A percentile compares a stretch with the other conserved stretches of the same genome.
phyloP scores from a whole-genome alignment of 2,329 filamentous ascomycete genomes.

The Orbilia oligospora region DNA sequence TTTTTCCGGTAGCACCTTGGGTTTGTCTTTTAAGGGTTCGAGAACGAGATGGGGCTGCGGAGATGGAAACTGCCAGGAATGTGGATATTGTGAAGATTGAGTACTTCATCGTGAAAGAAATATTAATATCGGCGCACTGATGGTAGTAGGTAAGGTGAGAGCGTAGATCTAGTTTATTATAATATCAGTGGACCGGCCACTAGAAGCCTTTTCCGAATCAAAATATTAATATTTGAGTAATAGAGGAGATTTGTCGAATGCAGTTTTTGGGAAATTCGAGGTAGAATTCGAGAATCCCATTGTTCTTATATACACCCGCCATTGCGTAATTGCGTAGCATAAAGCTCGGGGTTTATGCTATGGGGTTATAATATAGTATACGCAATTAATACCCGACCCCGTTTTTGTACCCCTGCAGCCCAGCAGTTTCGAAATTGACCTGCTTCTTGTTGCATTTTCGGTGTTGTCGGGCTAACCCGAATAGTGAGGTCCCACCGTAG shows the following conservation, averaged over 20 bases:
- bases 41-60: not conserved
- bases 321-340: not conserved
- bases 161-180: not conserved
- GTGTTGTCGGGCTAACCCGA: slow-evolving; percentile 18
- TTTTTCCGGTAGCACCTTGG: not conserved
- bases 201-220: not conserved
- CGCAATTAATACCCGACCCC: slow-evolving; percentile 4
- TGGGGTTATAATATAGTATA: too few species aligned
- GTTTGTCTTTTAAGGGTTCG: not conserved
- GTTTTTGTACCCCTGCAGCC: too few species aligned
- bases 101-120: not conserved
- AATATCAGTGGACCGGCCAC: not conserved
- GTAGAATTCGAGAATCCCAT: not conserved
- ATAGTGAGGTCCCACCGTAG: not conserved
- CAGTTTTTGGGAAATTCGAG: not conserved
- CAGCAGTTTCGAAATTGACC: not conserved
- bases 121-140: not conserved
- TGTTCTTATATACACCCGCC: not conserved
- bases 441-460: slow-evolving; percentile 11
- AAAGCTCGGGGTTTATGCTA: not conserved
- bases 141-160: not conserved
- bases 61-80: too few species aligned
- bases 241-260: not conserved
- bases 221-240: too few species aligned
- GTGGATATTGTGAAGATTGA: not conserved